Evolutionary conservation across 345 rosid genomes (phyloP).

Genomic region (Gossypium arboreum): DNA sequence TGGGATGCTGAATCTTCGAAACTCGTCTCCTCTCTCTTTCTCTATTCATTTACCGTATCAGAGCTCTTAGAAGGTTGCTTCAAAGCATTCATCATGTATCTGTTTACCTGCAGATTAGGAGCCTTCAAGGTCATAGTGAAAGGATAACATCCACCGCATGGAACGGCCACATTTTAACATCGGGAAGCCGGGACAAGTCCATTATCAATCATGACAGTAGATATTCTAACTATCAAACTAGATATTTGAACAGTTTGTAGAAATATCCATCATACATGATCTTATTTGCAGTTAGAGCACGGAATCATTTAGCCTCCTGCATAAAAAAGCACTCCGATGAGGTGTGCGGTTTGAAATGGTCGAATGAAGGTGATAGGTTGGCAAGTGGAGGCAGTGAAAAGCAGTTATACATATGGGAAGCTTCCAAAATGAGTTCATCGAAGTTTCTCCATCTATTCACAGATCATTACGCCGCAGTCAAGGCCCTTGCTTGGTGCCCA

Average conservation of each 20-base stretch:
- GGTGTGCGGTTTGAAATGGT: constrained; percentile 53
- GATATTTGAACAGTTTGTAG: too few relatives aligned
- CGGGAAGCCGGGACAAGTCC: constrained; percentile 44
- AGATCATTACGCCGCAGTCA: constrained; percentile 45
- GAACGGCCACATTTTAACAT: constrained; percentile 38
- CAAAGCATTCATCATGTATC: not conserved
- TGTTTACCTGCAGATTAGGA: constrained; percentile 27
- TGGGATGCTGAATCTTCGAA: constrained; percentile 48
- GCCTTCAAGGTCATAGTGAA: constrained; percentile 34
- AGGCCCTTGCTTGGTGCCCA: constrained; percentile 63
- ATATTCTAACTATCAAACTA: not conserved
- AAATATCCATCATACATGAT: not conserved
- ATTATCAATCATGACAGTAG: constrained; percentile 49
- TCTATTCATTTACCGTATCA: not conserved
- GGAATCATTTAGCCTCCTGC: constrained; percentile 23
- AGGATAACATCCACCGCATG: constrained; percentile 39
- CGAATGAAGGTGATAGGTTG: constrained; percentile 36
- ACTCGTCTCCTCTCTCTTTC: constrained; percentile 22
- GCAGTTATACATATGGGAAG: constrained; percentile 42
- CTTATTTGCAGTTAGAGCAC: constrained; percentile 32
- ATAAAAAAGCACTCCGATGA: constrained; percentile 33
- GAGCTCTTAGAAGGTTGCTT: not conserved
- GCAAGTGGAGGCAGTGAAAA: constrained; percentile 65
- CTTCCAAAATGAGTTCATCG: constrained; percentile 46
- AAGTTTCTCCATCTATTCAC: constrained; percentile 30